phyloP scores from a whole-genome alignment of 805 yeast genomes.

The Wickerhamiella kurtzmanii region DNA sequence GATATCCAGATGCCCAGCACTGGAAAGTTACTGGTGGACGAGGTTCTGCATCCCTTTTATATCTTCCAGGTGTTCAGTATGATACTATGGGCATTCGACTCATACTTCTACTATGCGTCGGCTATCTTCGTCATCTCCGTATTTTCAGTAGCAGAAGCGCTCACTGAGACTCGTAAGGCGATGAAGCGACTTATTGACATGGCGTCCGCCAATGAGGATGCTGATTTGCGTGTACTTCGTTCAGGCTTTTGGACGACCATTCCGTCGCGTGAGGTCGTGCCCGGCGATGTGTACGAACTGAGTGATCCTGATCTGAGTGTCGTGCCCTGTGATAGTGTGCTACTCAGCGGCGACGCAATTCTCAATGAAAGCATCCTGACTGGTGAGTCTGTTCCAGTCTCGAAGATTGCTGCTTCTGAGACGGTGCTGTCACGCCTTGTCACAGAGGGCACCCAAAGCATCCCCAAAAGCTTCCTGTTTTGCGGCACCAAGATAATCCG shows the following conservation, averaged over 20 bases:
- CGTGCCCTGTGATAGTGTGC: slow-evolving; percentile 81
- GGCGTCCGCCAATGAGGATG: slow-evolving; percentile 44
- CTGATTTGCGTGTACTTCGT: slow-evolving; percentile 79
- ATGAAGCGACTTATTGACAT: slow-evolving; percentile 58
- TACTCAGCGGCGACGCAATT: slow-evolving; percentile 84
- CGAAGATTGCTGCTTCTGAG: slow-evolving; percentile 60
- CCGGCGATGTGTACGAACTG: slow-evolving; percentile 90
- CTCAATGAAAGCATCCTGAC: slow-evolving; percentile 97
- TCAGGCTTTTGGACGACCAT: slow-evolving; percentile 86
- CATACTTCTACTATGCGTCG: slow-evolving; percentile 83
- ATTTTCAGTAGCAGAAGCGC: slow-evolving; percentile 62
- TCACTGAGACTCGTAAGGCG: slow-evolving; percentile 73
- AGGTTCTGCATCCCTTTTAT: slow-evolving; percentile 89
- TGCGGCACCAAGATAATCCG: slow-evolving; percentile 84
- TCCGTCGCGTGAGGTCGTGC: slow-evolving; percentile 67
- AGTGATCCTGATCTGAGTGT: slow-evolving; percentile 63
- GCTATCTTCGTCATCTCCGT: slow-evolving; percentile 84
- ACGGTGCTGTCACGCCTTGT: slow-evolving; percentile 39
- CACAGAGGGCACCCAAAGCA: slow-evolving; percentile 28
- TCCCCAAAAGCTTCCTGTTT: slow-evolving; percentile 38
- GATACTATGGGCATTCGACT: slow-evolving; percentile 80
- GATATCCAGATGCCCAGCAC: slow-evolving; percentile 63
- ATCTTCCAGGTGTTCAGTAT: slow-evolving; percentile 89
- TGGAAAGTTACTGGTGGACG: slow-evolving; percentile 57
- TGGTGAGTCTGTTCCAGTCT: slow-evolving; percentile 95